Base-by-base conservation (phyloP, 768 basidiomycete genomes). In the Lactarius akahatsu region DNA sequence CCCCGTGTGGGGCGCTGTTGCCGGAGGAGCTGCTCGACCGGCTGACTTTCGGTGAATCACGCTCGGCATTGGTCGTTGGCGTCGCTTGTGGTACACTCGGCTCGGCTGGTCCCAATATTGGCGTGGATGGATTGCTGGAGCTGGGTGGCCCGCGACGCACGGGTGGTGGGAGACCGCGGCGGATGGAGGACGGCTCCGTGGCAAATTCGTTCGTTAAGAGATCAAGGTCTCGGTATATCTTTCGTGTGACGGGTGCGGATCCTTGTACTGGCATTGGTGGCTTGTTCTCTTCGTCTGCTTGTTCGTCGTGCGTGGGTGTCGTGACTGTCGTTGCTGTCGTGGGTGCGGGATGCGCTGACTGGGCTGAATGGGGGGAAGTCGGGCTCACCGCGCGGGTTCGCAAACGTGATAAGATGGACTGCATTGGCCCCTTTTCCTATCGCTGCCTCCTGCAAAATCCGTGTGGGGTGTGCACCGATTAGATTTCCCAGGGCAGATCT, bases 181-280 rank as follows among this genome's bases (percentile, higher is more conserved):
- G 52, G 11, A 38, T 56, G 9, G 62, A 30, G 5, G 52, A 16
- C 36, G 52, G 41, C 5, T 63, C 57, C 20, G 52, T n/a, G 15
- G 32, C 43, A 38, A 76, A 69, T 38, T 75, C 71, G n/a, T 75
- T 71, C 45, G 74, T 66, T 28, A 78, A 70, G 38, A 75, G 73
- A 64, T 77, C 74, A 32, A 80, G 71, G 63, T 81, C 72, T 59
- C 79, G 77, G 58, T 79, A 80, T 47, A 81, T 80, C 70, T 75
- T 79, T 34, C 73, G 75, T 40, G 74, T 71, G 15, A 75, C 58
- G 41, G 30, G 57, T n/a, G 41, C 52, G 3, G 57, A n/a, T 18
- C 62, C 69, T 65, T 57, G 59, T 55, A 16, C 69, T 61, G 54
- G 59, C 56, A 40, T 41, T 52, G 41, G 15, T 3, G 54, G 18